These are phyloP conservation scores for Globisporangium canariense DNA, from an alignment of 352 stramenopile genomes.

Conservation along the genomic window DNA sequence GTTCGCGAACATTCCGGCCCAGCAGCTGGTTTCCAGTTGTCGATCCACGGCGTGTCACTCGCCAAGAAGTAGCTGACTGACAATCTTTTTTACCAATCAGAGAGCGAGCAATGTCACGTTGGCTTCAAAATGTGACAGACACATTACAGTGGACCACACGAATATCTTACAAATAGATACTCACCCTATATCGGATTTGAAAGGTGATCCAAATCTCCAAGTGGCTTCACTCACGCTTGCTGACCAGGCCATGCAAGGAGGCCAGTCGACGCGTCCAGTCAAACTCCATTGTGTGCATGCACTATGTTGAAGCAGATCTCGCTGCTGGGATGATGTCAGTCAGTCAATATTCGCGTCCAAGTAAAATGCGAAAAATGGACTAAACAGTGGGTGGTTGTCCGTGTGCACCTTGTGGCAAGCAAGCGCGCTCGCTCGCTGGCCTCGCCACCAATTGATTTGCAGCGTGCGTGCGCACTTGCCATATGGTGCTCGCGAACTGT, in stretches of 20 bases:
- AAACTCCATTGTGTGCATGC: not conserved
- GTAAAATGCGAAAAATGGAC: too few species aligned
- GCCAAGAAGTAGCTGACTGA: not conserved
- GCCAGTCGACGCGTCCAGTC: not conserved
- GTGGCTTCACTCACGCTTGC: not conserved
- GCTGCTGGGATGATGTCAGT: not conserved
- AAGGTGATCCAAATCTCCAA: not conserved
- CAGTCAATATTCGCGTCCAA: not conserved
- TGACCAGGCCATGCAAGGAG: not conserved
- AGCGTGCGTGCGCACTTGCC: too few species aligned
- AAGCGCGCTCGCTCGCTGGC: not conserved
- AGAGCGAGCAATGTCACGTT: not conserved
- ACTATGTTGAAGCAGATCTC: not conserved
- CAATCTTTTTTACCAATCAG: not conserved
- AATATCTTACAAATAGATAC: not conserved
- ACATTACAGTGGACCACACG: not conserved
- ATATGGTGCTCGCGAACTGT: not conserved
- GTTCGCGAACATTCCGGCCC: not conserved
- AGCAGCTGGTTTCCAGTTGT: not conserved
- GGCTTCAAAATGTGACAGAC: not conserved
- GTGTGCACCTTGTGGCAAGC: not conserved
- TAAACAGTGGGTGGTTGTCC: too few species aligned
- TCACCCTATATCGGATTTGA: not conserved
- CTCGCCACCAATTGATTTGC: not conserved
- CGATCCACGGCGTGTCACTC: not conserved